Evolutionary conservation across 257 asterid genomes (phyloP), one percentile per base, ranked within the genome.

Genomic region (Solanum habrochaites): DNA sequence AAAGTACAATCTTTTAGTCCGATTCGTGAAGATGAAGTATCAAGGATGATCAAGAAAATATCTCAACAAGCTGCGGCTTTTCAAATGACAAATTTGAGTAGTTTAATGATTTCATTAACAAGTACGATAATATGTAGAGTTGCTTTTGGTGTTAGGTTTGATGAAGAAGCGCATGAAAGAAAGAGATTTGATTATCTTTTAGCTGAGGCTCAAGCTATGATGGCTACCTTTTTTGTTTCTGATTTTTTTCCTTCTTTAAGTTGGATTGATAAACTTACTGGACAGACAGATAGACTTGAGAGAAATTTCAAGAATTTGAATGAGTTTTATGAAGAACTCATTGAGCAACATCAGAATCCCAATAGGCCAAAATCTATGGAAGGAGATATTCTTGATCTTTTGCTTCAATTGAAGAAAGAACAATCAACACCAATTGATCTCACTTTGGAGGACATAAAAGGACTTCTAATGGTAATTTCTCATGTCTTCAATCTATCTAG

Each of bases 321-420:
- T 49, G 9, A 4, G 2, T 90, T 90, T 62, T 90, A 90, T 15
- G 85, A 88, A 49, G 90, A 86, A 73, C 87, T 83, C 40, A 90
- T 90, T 66, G 86, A 86, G 4, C 87, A 90, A 18, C 88, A 88
- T 23, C 58, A 82, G 0, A 16, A 77, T 27, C 71, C 31, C 2
- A 83, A 39, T 15, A 82, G 75, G 73, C 67, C 32, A 67, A 86
- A 66, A 32, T 52, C 83, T 6, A 47, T 25, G 83, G 27, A 58
- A 21, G 86, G 72, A 12, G 90, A 90, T 77, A 42, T 90, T 10
- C n/a, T 88, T 77, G 67, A 60, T 21, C 67, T 60, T 21, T 60
- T 60, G 1, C 67, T 60, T 8, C 13, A 60, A 60, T 60, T 60
- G 67, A 60, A 60, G 67, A 60, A 60, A 21, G 27, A 60, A 27